These are phyloP conservation scores for Haberlea rhodopensis DNA, from an alignment of 257 asterid species.

Conservation along the genomic window DNA sequence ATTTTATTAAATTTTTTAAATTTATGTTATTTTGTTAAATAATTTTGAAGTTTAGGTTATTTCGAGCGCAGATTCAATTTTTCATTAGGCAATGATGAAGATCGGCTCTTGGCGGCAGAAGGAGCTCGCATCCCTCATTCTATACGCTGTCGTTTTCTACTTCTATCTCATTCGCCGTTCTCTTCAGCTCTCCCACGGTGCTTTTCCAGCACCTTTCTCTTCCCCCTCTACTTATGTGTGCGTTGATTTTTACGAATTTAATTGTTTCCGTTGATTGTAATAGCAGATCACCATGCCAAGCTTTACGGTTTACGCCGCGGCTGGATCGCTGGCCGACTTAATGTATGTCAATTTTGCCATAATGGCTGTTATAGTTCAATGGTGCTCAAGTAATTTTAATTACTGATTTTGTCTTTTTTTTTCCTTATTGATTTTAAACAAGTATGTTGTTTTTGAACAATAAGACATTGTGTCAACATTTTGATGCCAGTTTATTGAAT, in stretches of 20 bases:
- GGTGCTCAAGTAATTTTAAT: neutral
- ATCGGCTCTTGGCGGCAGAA: conserved; percentile 58
- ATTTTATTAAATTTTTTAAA: too few species aligned
- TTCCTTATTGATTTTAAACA: neutral
- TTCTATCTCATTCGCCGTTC: conserved; percentile 65
- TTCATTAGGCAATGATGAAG: conserved; percentile 24
- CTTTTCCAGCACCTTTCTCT: neutral
- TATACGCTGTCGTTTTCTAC: conserved; percentile 68
- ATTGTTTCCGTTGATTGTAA: conserved; percentile 18
- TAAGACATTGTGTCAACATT: neutral
- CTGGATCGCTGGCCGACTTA: conserved; percentile 59
- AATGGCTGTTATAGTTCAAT: neutral
- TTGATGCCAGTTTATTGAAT: neutral
- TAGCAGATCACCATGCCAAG: conserved; percentile 63
- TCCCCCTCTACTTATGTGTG: neutral
- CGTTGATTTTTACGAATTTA: conserved; percentile 2
- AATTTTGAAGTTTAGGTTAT: too few species aligned
- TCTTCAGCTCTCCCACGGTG: conserved; percentile 81
- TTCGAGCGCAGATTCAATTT: too few species aligned
- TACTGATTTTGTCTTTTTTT: neutral
- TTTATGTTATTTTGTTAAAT: too few species aligned
- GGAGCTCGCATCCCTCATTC: conserved; percentile 62
- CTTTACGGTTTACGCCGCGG: conserved; percentile 75
- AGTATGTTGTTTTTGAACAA: neutral
- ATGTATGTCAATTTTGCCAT: conserved; percentile 37